Base-by-base conservation (phyloP, 805 yeast species). In the Myxozyma mucilagina region DNA sequence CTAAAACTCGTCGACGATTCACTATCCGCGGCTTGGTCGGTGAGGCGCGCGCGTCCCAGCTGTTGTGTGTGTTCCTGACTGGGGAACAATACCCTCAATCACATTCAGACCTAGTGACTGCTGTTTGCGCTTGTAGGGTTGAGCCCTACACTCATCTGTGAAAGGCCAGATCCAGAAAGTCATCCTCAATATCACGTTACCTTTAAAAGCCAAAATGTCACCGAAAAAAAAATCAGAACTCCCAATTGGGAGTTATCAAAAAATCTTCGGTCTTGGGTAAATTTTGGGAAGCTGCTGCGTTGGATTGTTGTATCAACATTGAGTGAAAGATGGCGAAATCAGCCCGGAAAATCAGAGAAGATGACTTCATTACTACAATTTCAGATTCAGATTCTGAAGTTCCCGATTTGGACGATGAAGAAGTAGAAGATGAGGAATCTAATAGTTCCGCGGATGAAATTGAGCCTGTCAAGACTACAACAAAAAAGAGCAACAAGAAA, bases 301-400 rank as follows among this genome's bases (percentile, higher is more conserved):
- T 9, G 11, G 39, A 35, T 13, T 9, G n/a, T 11, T 13, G 41
- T 39, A 34, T 13, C 14, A n/a, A 20, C 34, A 16, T 13, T 14
- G 4, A 36, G 10, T 9, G 31, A 13, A 55, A 39, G 31, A 56
- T 60, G 64, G 60, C 57, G 14, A 60, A 39, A 48, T 47, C 44
- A 4, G 47, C 47, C 42, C 24, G 41, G 38, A 52, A 35, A 16
- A 11, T 34, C 2, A 31, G 38, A 18, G 53, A 47, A 11, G 63
- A 62, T 38, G 67, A 63, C 39, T 63, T 63, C 36, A 53, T 63
- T 13, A 44, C 43, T 44, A 61, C 66, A 0, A 63, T 63, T n/a
- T 63, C 67, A 1, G 67, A 63, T 34, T 57, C 65, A 4, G 67
- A 63, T 16, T 47, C 57, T 3, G 58, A 53, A 14, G 56, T 63